These are phyloP conservation scores for Phytopythium kandeliae DNA, from an alignment of 352 stramenopile genomes.

Conservation along the genomic window DNA sequence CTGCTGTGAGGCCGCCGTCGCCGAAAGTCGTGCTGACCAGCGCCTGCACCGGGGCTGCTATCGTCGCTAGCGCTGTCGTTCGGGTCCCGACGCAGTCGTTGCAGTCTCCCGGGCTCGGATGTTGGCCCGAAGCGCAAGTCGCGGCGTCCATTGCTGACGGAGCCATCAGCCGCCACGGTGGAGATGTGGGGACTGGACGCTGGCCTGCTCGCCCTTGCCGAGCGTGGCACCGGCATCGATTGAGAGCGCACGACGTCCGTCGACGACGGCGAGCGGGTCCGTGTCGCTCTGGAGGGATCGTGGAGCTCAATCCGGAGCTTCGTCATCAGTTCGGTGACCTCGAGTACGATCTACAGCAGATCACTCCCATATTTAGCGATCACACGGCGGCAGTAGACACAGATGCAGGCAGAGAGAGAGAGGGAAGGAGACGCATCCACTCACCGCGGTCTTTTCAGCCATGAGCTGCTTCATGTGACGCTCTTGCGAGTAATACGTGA, in stretches of 20 bases:
- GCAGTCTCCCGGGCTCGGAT: not conserved
- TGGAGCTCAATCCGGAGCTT: constrained; percentile 31
- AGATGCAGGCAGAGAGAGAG: too few relatives aligned
- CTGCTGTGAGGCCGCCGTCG: constrained; percentile 5
- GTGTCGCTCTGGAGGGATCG: not conserved
- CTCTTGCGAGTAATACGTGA: constrained; percentile 74
- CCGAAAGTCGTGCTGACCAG: not conserved
- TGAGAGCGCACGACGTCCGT: not conserved
- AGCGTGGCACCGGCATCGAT: constrained; percentile 1
- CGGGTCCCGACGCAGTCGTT: constrained; percentile 1
- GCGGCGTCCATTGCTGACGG: not conserved
- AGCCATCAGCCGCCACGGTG: not conserved
- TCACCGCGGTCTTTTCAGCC: constrained; percentile 67
- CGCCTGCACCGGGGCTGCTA: not conserved
- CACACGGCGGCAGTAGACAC: too few relatives aligned
- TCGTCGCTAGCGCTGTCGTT: not conserved
- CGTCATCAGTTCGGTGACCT: constrained; percentile 47
- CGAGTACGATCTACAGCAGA: constrained; percentile 40
- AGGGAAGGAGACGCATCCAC: constrained; percentile 8
- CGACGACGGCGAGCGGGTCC: not conserved
- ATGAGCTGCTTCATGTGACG: constrained; percentile 54
- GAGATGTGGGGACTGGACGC: constrained; percentile 7
- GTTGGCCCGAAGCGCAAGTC: constrained; percentile 3
- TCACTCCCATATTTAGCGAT: too few relatives aligned
- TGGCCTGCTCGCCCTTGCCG: not conserved